Evolutionary conservation across 371 early-diverging fungal genomes (phyloP).

Genomic region (Dichotomocladium elegans): DNA sequence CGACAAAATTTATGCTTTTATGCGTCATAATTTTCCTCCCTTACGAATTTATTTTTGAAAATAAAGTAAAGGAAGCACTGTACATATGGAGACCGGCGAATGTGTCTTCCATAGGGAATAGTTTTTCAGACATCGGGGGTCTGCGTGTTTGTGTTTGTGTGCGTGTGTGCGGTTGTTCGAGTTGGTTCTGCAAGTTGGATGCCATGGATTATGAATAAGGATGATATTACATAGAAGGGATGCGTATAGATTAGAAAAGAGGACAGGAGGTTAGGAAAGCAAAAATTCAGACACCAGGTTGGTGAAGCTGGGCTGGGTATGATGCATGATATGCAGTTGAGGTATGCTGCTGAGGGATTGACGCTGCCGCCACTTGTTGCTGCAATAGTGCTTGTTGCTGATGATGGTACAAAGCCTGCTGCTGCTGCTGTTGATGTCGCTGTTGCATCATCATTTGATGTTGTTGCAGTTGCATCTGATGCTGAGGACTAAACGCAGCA

Average conservation of each 20-base stretch:
- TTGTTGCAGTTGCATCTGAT: not conserved
- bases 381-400: no score
- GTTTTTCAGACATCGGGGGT: no score
- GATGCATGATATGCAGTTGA: not conserved
- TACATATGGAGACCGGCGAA: no score
- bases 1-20: no score
- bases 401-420: not conserved
- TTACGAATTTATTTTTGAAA: no score
- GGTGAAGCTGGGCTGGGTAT: not conserved
- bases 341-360: not conserved
- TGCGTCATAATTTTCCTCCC: no score
- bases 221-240: not conserved
- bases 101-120: no score
- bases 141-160: no score
- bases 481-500: not conserved
- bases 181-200: no score
- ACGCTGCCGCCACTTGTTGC: not conserved
- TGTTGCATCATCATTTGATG: constrained; percentile 1
- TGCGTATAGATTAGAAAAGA: not conserved
- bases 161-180: not conserved
- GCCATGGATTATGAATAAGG: not conserved
- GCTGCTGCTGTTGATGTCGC: not conserved
- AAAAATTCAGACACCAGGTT: not conserved
- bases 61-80: no score
- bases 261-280: not conserved